Conservation (phyloP, 371 early-diverging fungal species). For the Blakeslea trispora region DNA sequence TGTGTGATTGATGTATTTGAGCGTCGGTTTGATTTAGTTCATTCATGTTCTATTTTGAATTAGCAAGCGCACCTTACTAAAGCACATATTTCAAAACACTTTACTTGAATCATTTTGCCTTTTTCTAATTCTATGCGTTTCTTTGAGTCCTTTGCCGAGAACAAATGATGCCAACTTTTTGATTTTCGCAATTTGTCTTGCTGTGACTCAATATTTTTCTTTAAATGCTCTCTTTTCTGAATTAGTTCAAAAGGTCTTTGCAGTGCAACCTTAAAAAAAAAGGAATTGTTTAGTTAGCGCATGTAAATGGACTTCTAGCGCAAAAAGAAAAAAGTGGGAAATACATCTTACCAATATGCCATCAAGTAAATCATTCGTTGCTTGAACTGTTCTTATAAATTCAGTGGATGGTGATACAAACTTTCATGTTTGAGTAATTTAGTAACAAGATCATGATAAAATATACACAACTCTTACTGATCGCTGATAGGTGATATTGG, state of each 20-base stretch:
- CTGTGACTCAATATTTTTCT: conserved; percentile 32
- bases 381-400: conserved; percentile 22
- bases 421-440: too few relatives aligned
- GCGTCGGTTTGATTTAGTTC: conserved; percentile 35
- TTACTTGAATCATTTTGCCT: conserved; percentile 37
- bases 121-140: conserved; percentile 31
- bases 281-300: too few relatives aligned
- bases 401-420: conserved; percentile 16
- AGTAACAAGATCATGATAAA: neutral
- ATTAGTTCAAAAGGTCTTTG: conserved; percentile 36
- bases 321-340: conserved; percentile 1
- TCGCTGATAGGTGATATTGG: conserved; percentile 14
- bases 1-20: conserved; percentile 46
- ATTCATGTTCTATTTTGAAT: conserved; percentile 30
- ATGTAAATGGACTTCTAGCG: too few relatives aligned
- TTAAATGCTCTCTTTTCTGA: conserved; percentile 21
- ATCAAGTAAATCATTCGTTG: conserved; percentile 27
- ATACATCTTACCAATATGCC: conserved; percentile 36
- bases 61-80: neutral
- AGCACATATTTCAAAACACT: conserved; percentile 3
- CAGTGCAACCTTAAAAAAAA: conserved; percentile 32
- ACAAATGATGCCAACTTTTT: conserved; percentile 37
- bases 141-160: conserved; percentile 34
- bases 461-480: conserved; percentile 3
- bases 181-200: conserved; percentile 32